A percentile compares a stretch with the other conserved stretches of the same genome.
Evolutionary conservation across 805 yeast species (phyloP).

Genomic region (Wickerhamomyces queroliae): DNA sequence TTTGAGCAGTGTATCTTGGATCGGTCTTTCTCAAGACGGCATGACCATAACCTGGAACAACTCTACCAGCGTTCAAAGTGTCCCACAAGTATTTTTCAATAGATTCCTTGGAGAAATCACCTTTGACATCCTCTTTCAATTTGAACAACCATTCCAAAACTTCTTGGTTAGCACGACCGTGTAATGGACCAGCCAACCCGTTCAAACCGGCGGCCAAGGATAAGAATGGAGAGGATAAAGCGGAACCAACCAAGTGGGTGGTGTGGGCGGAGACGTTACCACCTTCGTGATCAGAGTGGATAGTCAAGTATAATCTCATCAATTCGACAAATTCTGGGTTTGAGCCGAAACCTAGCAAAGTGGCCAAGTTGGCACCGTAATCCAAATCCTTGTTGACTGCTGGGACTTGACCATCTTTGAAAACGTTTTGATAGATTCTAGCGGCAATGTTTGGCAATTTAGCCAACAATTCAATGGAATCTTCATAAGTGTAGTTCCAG

Average conservation of each 20-base stretch:
- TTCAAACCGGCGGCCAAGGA: constrained; percentile 78
- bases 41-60: constrained; percentile 86
- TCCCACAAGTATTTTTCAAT: constrained; percentile 77
- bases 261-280: constrained; percentile 87
- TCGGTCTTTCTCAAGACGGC: constrained; percentile 86
- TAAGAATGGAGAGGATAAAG: constrained; percentile 71
- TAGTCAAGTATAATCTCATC: constrained; percentile 74
- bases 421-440: constrained; percentile 77
- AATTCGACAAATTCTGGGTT: constrained; percentile 70
- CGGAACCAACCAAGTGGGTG: constrained; percentile 81
- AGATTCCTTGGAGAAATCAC: constrained; percentile 61
- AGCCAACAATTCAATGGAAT: constrained; percentile 73
- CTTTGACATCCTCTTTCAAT: constrained; percentile 52
- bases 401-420: constrained; percentile 70
- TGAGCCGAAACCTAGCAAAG: constrained; percentile 47
- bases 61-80: constrained; percentile 75
- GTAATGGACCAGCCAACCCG: constrained; percentile 85
- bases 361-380: constrained; percentile 62
- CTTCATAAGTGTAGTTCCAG: constrained; percentile 83
- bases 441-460: constrained; percentile 79
- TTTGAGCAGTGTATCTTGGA: constrained; percentile 83
- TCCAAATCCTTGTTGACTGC: constrained; percentile 49
- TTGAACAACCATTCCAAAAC: constrained; percentile 76
- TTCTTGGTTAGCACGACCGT: constrained; percentile 86
- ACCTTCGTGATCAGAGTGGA: constrained; percentile 88